Evolutionary conservation across 139 green algal species (phyloP).

Genomic region (Haematococcus sp.): DNA sequence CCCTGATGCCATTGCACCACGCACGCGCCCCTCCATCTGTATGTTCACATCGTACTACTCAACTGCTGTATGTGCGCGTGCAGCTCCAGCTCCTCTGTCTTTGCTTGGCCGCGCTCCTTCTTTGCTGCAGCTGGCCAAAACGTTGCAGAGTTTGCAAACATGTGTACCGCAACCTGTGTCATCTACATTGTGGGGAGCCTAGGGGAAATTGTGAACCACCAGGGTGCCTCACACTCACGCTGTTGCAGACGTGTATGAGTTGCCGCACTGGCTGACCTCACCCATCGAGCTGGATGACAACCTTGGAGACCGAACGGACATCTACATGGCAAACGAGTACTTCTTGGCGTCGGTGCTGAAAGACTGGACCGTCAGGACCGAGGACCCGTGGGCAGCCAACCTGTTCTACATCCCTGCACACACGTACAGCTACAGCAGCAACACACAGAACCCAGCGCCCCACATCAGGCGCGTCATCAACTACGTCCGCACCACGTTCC

Average conservation of each 20-base stretch:
- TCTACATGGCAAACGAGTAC: neutral
- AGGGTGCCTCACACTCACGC: too few species aligned
- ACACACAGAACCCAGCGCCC: constrained; percentile 15
- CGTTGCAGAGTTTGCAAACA: too few species aligned
- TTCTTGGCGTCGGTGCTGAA: constrained; percentile 19
- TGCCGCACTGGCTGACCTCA: constrained; percentile 17
- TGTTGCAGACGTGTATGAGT: constrained; percentile 31
- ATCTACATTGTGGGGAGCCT: too few species aligned
- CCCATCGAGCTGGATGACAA: constrained; percentile 18
- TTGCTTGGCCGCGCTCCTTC: too few species aligned
- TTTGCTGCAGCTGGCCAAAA: too few species aligned
- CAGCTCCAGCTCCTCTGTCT: too few species aligned
- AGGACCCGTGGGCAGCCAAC: constrained; percentile 16
- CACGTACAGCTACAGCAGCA: constrained; percentile 37
- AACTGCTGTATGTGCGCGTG: too few species aligned
- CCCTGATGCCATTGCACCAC: constrained; percentile 1
- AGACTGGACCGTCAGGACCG: constrained; percentile 25
- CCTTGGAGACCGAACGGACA: neutral
- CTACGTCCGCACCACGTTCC: neutral
- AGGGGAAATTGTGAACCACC: too few species aligned
- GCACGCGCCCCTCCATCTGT: constrained; percentile 4
- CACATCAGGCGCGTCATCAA: constrained; percentile 25
- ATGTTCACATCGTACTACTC: too few species aligned
- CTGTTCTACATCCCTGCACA: constrained; percentile 15
- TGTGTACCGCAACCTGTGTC: too few species aligned